Base-by-base conservation (phyloP, 805 yeast genomes). In the Lipomyces sp. region DNA sequence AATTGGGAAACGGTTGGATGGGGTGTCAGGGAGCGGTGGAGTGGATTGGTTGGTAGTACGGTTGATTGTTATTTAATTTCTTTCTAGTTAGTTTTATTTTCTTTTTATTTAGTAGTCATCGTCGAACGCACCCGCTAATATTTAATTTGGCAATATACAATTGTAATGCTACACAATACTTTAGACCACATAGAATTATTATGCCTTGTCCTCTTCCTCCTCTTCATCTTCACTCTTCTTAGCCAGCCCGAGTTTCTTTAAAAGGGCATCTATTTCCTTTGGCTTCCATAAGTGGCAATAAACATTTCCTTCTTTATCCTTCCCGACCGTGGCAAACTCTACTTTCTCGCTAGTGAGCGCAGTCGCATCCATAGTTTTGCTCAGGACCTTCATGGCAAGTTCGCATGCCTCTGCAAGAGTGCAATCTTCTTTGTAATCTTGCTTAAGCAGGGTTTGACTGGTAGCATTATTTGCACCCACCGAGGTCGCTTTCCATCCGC, bases 401-500 rank as follows among this genome's bases (percentile, higher is more conserved):
- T 88, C 90, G 66, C 90, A 85, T 3, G 97, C 98, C 61, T 88
- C 96, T 24, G 75, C 72, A 32, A 80, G 74, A 30, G 83, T 77
- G 73, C 91, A 78, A 64, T 90, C 95, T 73, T 90, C 94, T 76
- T 90, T 92, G 81, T 90, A 95, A 74, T 95, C 99, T 80, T 93
- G 97, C 80, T 95, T 95, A 76, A 95, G 83, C 70, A 95, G 81
- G 0, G 99, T 94, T 81, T 95, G 99, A 0, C 98, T 98, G 56
- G 97, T 93, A 6, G 97, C 86, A 70, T 92, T 92, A 80, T 95
- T 95, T 60, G 98, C 97, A 53, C 99, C 99, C 67, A 95, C 93
- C 73, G 92, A 85, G 42, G 97, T 94, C 55, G 99, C 99, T 79
- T 90, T 92, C 99, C 99, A 95, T 33, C 99, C 98, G 29, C 96